A percentile compares a stretch with the other conserved stretches of the same genome.
phyloP scores from a whole-genome alignment of 2,329 filamentous ascomycete species.

The Myriosclerotinia scirpicola region DNA sequence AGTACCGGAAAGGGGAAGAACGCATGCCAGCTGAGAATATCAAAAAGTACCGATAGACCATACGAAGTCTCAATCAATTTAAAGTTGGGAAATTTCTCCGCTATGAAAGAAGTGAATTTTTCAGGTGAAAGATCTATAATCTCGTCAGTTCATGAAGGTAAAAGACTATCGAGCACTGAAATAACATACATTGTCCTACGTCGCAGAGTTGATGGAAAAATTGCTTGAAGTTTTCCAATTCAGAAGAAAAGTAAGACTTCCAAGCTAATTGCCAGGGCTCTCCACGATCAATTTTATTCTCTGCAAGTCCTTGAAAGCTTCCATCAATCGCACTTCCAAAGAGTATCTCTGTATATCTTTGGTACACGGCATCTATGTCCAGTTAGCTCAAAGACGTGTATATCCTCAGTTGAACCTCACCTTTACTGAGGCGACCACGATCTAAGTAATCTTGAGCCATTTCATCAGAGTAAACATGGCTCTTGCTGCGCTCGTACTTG shows the following conservation, averaged over 20 bases:
- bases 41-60: not conserved
- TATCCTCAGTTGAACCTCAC: not conserved
- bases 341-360: conserved; percentile 2
- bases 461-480: not conserved
- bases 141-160: not conserved
- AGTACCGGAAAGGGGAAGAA: not conserved
- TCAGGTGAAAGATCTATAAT: not conserved
- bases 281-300: not conserved
- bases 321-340: not conserved
- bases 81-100: not conserved
- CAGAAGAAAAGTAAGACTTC: not conserved
- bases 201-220: not conserved
- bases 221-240: not conserved
- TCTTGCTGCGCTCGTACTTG: not conserved
- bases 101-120: not conserved
- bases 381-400: not conserved
- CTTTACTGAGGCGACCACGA: not conserved
- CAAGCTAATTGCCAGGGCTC: not conserved
- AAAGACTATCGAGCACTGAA: not conserved
- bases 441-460: not conserved
- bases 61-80: not conserved
- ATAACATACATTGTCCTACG: not conserved
- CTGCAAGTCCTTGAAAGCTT: not conserved
- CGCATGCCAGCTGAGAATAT: not conserved
- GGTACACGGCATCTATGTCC: not conserved